Evolutionary conservation across 2,329 filamentous ascomycete species (phyloP), one percentile per base, ranked within the genome.

Genomic region (Nothophoma quercina): DNA sequence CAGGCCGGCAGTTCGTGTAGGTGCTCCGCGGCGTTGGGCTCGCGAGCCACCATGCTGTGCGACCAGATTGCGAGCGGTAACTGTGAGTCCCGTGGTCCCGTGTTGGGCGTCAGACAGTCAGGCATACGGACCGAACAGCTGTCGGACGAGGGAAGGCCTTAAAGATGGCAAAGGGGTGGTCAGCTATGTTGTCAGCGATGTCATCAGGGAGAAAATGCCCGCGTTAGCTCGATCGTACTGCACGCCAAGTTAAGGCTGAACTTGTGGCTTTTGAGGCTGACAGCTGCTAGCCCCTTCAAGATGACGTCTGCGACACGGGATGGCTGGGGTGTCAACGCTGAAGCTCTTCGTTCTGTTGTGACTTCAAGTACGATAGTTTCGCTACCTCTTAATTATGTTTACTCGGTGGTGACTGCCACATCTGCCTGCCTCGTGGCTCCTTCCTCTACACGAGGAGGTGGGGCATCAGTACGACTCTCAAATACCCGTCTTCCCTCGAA

Each of bases 401-500:
- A 51, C n/a, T 38, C 25, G 15, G 26, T 18, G n/a, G 41, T 40
- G 25, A 41, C 29, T 26, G 29, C 22, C 26, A 52, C 42, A 26
- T 36, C 42, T 36, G 35, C 41, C 36, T 42, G 29, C 15, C 35
- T 51, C 6, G 35, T 35, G 2, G 41, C 35, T 34, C 41, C 49
- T 46, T 35, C 29, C 35, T 46, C 29, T 12, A 41, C 35, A 5
- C 40, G 28, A 12, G 18, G 40, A 26, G 39, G 25, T 10, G 22
- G 15, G 15, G 21, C 40, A 15, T 34, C 41, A 15, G 12, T 38
- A 12, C 30, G 9, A 12, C 36, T 45, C 15, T 54, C 53, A 38
- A 59, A 73, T 5, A 72, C 68, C 25, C 55, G 63, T 46, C 51
- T 55, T 12, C 83, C 83, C 7, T 72, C 75, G 56, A 81, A 81